Percentiles rank a stretch among this genome's conserved stretches.
phyloP scores from a whole-genome alignment of 2,329 filamentous ascomycete species.

The Aurifilum marmelostoma region DNA sequence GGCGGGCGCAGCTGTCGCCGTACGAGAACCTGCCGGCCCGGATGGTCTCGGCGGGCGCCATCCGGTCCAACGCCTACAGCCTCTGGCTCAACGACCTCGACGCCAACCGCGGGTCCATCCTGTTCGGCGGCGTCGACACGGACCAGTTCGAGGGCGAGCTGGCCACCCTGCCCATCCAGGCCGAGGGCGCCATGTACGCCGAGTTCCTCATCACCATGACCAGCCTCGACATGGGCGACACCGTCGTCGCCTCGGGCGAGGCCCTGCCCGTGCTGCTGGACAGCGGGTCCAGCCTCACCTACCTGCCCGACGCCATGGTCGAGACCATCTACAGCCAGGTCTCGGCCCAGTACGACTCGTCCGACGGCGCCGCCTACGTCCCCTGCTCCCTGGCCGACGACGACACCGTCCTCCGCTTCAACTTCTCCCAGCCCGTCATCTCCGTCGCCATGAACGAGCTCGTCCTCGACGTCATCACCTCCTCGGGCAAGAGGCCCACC shows the following conservation, averaged over 20 bases:
- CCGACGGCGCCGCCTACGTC: slow-evolving; percentile 61
- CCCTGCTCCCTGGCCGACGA: slow-evolving; percentile 55
- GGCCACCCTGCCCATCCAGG: slow-evolving; percentile 68
- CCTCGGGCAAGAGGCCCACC: slow-evolving; percentile 50
- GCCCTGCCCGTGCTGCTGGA: slow-evolving; percentile 70
- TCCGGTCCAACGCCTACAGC: slow-evolving; percentile 71
- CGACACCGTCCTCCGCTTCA: slow-evolving; percentile 52
- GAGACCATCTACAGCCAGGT: slow-evolving; percentile 61
- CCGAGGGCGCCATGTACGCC: slow-evolving; percentile 52
- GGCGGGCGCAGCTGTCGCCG: slow-evolving; percentile 52
- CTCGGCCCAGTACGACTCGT: slow-evolving; percentile 59
- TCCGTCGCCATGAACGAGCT: slow-evolving; percentile 62
- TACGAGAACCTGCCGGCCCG: slow-evolving; percentile 73
- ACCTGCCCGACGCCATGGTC: slow-evolving; percentile 62
- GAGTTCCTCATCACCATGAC: slow-evolving; percentile 75
- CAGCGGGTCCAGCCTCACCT: slow-evolving; percentile 69
- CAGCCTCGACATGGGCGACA: slow-evolving; percentile 50
- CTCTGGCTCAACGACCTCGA: slow-evolving; percentile 76
- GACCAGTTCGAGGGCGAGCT: slow-evolving; percentile 66
- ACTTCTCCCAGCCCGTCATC: slow-evolving; percentile 58
- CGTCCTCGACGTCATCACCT: slow-evolving; percentile 55
- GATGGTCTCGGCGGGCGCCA: slow-evolving; percentile 62
- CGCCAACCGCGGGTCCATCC: slow-evolving; percentile 65
- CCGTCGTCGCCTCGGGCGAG: slow-evolving; percentile 49
- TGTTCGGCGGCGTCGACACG: slow-evolving; percentile 76